Conservation (phyloP, 768 basidiomycete genomes). For the Nidularia pulvinata region DNA sequence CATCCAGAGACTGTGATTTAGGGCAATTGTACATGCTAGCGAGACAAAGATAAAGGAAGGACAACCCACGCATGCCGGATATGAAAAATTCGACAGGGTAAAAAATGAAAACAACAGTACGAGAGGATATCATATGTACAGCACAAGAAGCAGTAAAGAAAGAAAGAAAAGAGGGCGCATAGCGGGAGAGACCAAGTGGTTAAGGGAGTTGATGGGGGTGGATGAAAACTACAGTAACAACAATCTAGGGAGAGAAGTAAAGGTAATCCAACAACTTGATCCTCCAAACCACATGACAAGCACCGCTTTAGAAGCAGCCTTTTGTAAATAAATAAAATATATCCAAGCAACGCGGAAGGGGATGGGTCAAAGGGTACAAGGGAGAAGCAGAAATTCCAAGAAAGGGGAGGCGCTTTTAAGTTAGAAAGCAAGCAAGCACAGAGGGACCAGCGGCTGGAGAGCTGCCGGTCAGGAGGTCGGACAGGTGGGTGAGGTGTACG, state of each 20-base stretch:
- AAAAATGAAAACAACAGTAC: conserved; percentile 3
- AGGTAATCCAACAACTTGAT: background rate
- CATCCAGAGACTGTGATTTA: conserved; percentile 18
- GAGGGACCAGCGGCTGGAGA: background rate
- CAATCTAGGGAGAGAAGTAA: background rate
- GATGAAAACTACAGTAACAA: conserved; percentile 1
- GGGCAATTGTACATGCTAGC: conserved; percentile 15
- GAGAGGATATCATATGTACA: background rate
- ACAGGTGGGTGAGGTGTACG: no score
- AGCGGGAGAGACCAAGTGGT: conserved; percentile 1
- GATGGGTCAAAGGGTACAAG: background rate
- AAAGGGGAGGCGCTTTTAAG: background rate
- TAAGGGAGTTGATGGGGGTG: conserved; percentile 1
- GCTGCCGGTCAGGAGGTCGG: conserved; percentile 10
- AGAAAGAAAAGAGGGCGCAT: conserved; percentile 1
- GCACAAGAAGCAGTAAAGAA: background rate
- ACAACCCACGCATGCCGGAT: background rate
- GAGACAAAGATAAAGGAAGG: conserved; percentile 9
- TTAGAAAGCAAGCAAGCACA: background rate
- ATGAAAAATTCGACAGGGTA: conserved; percentile 1
- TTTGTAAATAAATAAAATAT: background rate
- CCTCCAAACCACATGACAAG: background rate
- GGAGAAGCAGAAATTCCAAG: background rate
- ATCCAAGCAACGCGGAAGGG: background rate
- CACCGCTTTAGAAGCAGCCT: background rate